These are phyloP conservation scores for Escovopsis sp. DNA, from an alignment of 2,329 filamentous ascomycete genomes.

Conservation along the genomic window DNA sequence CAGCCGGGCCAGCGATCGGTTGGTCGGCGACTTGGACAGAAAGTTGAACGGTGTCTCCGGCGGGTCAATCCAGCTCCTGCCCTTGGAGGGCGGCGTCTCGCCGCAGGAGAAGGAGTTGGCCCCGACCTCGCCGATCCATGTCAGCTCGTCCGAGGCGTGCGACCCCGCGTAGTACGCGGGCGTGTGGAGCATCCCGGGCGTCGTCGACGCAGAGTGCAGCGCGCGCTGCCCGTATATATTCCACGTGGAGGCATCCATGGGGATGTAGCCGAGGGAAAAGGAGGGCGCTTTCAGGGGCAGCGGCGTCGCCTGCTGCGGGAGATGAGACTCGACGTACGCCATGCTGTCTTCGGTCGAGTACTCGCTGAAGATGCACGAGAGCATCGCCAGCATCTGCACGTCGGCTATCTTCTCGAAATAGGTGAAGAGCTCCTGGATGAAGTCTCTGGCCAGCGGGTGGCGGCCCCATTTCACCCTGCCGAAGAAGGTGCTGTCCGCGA, in stretches of 20 bases:
- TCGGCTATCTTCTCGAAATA: conserved; percentile 48
- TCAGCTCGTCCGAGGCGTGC: conserved; percentile 38
- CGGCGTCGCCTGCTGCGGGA: conserved; percentile 45
- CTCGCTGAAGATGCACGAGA: conserved; percentile 54
- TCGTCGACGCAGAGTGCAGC: conserved; percentile 38
- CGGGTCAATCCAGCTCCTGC: conserved; percentile 29
- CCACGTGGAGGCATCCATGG: conserved; percentile 40
- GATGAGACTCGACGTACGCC: conserved; percentile 39
- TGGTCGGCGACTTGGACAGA: conserved; percentile 44
- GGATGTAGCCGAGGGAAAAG: conserved; percentile 53
- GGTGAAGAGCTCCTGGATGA: conserved; percentile 46
- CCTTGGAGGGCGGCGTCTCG: conserved; percentile 42
- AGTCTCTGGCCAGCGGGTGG: conserved; percentile 46
- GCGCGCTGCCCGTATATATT: conserved; percentile 35
- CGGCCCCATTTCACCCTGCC: conserved; percentile 54
- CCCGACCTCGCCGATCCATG: conserved; percentile 36
- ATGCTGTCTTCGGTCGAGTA: conserved; percentile 38
- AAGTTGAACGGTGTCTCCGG: conserved; percentile 25
- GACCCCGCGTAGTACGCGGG: conserved; percentile 39
- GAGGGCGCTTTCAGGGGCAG: conserved; percentile 49
- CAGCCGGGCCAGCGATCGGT: conserved; percentile 33
- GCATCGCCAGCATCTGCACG: conserved; percentile 56
- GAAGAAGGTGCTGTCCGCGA: conserved; percentile 21
- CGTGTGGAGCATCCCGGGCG: conserved; percentile 40
- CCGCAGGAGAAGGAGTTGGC: conserved; percentile 46